Percentiles rank a stretch among this genome's conserved stretches.
Evolutionary conservation across 306 rosid species (phyloP).

Genomic region (Luffa aegyptiaca): DNA sequence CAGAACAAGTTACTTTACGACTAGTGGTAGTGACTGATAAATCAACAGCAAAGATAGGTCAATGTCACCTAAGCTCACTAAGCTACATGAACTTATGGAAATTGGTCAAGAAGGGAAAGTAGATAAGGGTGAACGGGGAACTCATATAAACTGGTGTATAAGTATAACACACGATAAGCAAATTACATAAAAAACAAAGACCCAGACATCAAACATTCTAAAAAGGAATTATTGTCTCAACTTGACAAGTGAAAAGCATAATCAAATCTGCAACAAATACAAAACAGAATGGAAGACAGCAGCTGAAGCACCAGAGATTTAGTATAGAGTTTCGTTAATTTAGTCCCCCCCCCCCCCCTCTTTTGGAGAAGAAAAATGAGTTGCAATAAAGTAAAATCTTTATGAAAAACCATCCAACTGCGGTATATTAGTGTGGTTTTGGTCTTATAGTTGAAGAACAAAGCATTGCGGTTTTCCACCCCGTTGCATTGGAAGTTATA

Average conservation of each 20-base stretch:
- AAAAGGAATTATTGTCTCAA: neutral
- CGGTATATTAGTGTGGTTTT: neutral
- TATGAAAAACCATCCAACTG: neutral
- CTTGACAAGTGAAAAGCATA: neutral
- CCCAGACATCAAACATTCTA: neutral
- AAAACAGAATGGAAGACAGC: neutral
- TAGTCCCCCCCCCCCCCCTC: neutral
- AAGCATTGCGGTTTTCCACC: neutral
- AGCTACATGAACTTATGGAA: neutral
- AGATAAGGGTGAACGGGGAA: neutral
- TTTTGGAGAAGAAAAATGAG: neutral
- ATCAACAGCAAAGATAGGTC: neutral
- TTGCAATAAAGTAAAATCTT: neutral
- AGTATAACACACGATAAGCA: neutral
- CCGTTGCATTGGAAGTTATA: neutral
- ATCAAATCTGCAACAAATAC: neutral
- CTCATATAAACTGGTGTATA: neutral
- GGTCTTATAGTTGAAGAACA: neutral
- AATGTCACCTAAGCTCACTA: neutral
- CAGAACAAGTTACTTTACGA: neutral
- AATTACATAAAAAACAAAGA: neutral
- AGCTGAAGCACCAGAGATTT: neutral
- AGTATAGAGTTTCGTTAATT: neutral
- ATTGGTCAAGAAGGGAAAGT: neutral
- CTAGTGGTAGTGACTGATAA: neutral